Conservation (phyloP, 805 yeast genomes). For the Suhomyces sp. region DNA sequence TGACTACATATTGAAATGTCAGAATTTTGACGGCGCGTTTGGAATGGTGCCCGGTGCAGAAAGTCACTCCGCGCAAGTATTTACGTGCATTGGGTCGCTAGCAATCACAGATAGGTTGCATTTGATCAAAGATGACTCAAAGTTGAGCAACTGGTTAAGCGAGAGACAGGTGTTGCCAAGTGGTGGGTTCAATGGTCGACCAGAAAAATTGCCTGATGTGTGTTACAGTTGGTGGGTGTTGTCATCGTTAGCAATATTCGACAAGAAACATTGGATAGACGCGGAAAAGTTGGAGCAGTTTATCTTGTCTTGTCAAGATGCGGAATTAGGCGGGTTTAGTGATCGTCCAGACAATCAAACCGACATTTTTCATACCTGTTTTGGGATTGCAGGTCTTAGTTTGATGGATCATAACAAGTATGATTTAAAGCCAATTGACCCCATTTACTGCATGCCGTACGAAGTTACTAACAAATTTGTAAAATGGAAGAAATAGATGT, state of each 20-base stretch:
- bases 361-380: conserved; percentile 90
- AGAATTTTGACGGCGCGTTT: conserved; percentile 93
- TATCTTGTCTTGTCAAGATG: conserved; percentile 76
- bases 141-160: conserved; percentile 80
- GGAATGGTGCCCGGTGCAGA: conserved; percentile 95
- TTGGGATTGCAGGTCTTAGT: conserved; percentile 86
- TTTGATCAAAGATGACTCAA: conserved; percentile 38
- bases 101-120: conserved; percentile 64
- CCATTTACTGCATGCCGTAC: conserved; percentile 83
- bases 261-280: conserved; percentile 75
- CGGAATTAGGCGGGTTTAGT: conserved; percentile 79
- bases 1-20: conserved; percentile 62
- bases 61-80: conserved; percentile 89
- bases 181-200: conserved; percentile 96
- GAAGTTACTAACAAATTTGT: conserved; percentile 33
- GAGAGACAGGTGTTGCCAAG: conserved; percentile 75
- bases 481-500: conserved; percentile 19
- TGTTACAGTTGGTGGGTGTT: conserved; percentile 98
- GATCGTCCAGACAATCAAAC: conserved; percentile 89
- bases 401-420: conserved; percentile 57
- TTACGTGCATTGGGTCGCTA: conserved; percentile 79
- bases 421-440: conserved; percentile 65
- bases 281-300: conserved; percentile 57
- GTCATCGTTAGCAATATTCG: conserved; percentile 67
- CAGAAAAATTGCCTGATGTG: conserved; percentile 94